phyloP scores from a whole-genome alignment of 176 grass and related monocot genomes.

The Carex kokanica region DNA sequence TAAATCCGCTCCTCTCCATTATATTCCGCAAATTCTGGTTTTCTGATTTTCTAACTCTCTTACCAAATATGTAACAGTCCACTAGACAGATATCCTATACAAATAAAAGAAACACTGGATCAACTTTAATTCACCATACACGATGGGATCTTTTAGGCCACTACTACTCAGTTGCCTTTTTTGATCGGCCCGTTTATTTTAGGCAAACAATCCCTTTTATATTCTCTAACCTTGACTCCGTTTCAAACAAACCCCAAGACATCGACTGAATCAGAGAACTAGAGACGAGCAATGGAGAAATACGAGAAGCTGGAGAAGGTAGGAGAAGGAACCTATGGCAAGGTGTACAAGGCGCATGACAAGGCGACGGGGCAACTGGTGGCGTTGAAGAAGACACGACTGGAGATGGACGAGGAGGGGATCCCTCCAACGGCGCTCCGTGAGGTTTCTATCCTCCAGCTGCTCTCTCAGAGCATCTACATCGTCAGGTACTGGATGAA shows the following conservation, averaged over 20 bases:
- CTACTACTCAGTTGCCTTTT: background rate
- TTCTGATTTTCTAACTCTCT: background rate
- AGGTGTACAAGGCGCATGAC: slow-evolving; percentile 57
- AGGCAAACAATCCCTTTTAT: background rate
- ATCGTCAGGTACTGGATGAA: slow-evolving; percentile 43
- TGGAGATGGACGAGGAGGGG: slow-evolving; percentile 98
- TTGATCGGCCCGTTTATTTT: slow-evolving; percentile 8
- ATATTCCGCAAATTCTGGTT: background rate
- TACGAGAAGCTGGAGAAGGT: slow-evolving; percentile 99
- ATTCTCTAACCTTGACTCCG: background rate
- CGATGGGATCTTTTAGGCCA: background rate
- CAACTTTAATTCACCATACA: background rate
- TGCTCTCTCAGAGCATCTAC: slow-evolving; percentile 86
- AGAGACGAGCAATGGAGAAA: slow-evolving; percentile 51
- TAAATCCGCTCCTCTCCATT: background rate
- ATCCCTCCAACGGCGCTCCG: slow-evolving; percentile 83
- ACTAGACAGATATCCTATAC: background rate
- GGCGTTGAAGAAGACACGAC: slow-evolving; percentile 79
- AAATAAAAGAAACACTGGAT: background rate
- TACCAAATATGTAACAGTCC: background rate
- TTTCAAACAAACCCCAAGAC: background rate
- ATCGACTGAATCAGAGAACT: background rate
- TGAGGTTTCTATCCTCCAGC: slow-evolving; percentile 89
- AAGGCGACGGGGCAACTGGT: slow-evolving; percentile 42
- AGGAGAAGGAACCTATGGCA: slow-evolving; percentile 53